A percentile compares a stretch with the other conserved stretches of the same genome.
Conservation (phyloP, 2,329 filamentous ascomycete genomes). For the Cephalotrichum gorgonifer region DNA sequence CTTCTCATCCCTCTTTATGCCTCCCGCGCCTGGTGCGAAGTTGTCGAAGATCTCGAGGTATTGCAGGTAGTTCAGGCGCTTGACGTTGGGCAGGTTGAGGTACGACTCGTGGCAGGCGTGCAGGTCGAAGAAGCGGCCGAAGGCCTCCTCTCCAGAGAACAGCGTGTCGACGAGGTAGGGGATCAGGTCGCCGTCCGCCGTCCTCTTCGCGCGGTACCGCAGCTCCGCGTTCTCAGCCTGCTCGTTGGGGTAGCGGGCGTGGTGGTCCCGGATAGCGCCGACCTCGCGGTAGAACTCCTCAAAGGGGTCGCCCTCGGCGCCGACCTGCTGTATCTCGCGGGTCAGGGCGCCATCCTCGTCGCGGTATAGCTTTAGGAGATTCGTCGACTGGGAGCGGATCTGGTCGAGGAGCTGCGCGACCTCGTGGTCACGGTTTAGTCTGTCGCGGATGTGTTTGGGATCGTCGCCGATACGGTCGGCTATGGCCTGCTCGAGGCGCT, state of each 20-base stretch:
- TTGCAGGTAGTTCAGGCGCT: slow-evolving; percentile 80
- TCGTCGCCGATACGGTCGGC: slow-evolving; percentile 83
- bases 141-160: slow-evolving; percentile 93
- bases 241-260: slow-evolving; percentile 85
- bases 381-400: slow-evolving; percentile 76
- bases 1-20: slow-evolving; percentile 73
- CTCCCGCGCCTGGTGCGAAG: slow-evolving; percentile 64
- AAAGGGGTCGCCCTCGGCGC: slow-evolving; percentile 68
- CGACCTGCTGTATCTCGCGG: slow-evolving; percentile 74
- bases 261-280: slow-evolving; percentile 72
- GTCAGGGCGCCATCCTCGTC: slow-evolving; percentile 63
- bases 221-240: slow-evolving; percentile 91
- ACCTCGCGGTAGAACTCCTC: slow-evolving; percentile 86
- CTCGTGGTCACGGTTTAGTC: slow-evolving; percentile 85
- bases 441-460: slow-evolving; percentile 80
- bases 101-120: slow-evolving; percentile 77
- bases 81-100: slow-evolving; percentile 78
- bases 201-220: slow-evolving; percentile 66
- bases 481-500: slow-evolving; percentile 89
- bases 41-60: slow-evolving; percentile 87
- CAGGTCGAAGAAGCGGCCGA: slow-evolving; percentile 85
- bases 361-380: slow-evolving; percentile 73
- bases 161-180: slow-evolving; percentile 72
- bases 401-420: slow-evolving; percentile 76
- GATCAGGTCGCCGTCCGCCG: slow-evolving; percentile 50